Conservation (phyloP, 176 grass and related monocot genomes). For the Typha latifolia region DNA sequence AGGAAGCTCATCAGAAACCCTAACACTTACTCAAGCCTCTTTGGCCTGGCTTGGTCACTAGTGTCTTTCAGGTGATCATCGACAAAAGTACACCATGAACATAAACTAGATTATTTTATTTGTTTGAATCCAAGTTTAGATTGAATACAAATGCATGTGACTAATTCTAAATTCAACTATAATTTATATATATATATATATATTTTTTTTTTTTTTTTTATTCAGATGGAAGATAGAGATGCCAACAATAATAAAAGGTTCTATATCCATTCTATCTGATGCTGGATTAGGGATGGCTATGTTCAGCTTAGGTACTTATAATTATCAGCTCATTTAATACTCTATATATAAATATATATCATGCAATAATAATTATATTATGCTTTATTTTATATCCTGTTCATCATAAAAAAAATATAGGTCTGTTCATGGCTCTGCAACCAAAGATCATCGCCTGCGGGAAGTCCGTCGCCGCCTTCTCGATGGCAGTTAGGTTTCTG, state of each 20-base stretch:
- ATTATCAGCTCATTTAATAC: background rate
- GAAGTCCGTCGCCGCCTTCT: slow-evolving; percentile 70
- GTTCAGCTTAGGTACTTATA: slow-evolving; percentile 88
- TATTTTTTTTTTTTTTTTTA: background rate
- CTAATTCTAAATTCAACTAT: background rate
- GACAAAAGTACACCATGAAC: too few species aligned
- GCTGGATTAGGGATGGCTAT: slow-evolving; percentile 95
- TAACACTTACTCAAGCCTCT: slow-evolving; percentile 97
- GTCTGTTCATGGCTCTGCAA: slow-evolving; percentile 96
- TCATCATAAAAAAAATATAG: slow-evolving; percentile 6
- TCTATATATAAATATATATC: background rate
- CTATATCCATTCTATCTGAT: slow-evolving; percentile 87
- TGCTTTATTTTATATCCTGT: background rate
- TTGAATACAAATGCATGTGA: slow-evolving; percentile 14
- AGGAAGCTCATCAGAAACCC: slow-evolving; percentile 98
- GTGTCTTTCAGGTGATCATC: slow-evolving; percentile 57
- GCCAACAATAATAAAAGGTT: slow-evolving; percentile 89
- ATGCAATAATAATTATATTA: background rate
- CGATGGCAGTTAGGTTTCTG: slow-evolving; percentile 90
- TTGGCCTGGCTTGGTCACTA: slow-evolving; percentile 87
- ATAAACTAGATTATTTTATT: too few species aligned
- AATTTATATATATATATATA: background rate
- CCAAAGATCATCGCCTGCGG: slow-evolving; percentile 88
- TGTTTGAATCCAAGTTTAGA: slow-evolving; percentile 14
- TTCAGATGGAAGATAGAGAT: slow-evolving; percentile 89